These are phyloP conservation scores for Verticillium klebahnii DNA, from an alignment of 2,329 filamentous ascomycete species.

Conservation along the genomic window DNA sequence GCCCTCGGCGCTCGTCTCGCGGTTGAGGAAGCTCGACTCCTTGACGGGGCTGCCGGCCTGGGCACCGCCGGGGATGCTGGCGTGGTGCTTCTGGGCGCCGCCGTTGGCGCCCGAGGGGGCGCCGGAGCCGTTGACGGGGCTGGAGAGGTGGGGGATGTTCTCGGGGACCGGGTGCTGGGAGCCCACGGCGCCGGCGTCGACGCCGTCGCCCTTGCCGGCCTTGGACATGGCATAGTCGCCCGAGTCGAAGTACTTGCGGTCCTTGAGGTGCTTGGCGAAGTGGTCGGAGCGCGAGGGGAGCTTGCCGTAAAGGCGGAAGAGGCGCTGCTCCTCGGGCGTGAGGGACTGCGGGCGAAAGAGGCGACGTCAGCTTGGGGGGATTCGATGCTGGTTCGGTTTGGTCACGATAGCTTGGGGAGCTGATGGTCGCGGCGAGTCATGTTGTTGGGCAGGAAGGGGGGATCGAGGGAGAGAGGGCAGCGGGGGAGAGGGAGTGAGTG, in stretches of 20 bases:
- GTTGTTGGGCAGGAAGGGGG: constrained; percentile 7
- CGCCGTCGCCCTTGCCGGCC: constrained; percentile 91
- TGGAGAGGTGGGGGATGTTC: constrained; percentile 86
- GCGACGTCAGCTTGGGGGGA: not conserved
- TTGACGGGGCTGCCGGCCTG: constrained; percentile 79
- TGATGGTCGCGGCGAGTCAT: constrained; percentile 4
- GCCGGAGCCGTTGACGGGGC: constrained; percentile 44
- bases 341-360: constrained; percentile 58
- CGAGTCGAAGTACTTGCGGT: constrained; percentile 98
- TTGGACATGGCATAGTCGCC: constrained; percentile 96
- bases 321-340: constrained; percentile 89
- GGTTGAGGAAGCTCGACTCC: constrained; percentile 81
- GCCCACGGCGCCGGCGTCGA: constrained; percentile 89
- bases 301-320: constrained; percentile 97
- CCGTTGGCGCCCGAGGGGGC: constrained; percentile 9
- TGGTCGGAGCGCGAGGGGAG: constrained; percentile 94
- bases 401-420: constrained; percentile 13
- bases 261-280: constrained; percentile 97
- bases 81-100: constrained; percentile 10
- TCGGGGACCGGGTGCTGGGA: constrained; percentile 92
- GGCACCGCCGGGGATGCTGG: constrained; percentile 28
- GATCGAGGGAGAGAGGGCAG: not conserved
- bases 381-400: not conserved
- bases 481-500: constrained; percentile 8
- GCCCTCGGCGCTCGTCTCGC: constrained; percentile 69